Conservation (phyloP, 805 yeast species). For the Candida incommunis region DNA sequence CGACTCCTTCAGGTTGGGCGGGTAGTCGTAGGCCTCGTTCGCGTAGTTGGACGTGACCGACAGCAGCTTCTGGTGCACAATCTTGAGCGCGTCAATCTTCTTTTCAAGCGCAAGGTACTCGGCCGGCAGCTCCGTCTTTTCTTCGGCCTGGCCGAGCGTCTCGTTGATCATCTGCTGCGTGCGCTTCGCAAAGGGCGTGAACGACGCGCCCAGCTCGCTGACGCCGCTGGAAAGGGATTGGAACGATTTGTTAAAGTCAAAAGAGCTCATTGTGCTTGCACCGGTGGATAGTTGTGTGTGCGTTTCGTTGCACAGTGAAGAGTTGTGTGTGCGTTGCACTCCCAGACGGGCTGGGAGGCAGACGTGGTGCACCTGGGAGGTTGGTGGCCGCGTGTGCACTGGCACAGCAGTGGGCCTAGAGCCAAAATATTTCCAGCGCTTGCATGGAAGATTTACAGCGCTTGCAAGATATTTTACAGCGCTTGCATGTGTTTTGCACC, state of each 20-base stretch:
- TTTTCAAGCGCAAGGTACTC: constrained; percentile 66
- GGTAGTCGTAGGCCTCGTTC: constrained; percentile 72
- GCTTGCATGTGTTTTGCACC: too few species aligned
- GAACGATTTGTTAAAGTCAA: constrained; percentile 26
- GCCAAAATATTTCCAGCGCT: too few species aligned
- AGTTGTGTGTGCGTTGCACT: too few species aligned
- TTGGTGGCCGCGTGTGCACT: too few species aligned
- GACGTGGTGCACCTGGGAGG: too few species aligned
- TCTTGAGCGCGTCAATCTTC: constrained; percentile 58
- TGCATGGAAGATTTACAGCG: too few species aligned
- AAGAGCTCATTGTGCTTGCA: constrained; percentile 6
- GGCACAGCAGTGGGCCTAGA: too few species aligned
- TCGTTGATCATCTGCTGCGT: constrained; percentile 72
- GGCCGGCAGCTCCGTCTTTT: constrained; percentile 71
- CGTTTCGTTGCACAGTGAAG: too few species aligned
- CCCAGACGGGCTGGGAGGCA: too few species aligned
- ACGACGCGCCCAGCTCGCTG: constrained; percentile 24
- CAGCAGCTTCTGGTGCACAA: constrained; percentile 45
- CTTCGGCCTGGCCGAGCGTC: constrained; percentile 64
- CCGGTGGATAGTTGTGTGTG: too few species aligned
- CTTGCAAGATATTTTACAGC: too few species aligned
- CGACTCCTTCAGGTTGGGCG: constrained; percentile 62
- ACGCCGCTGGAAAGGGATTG: constrained; percentile 21
- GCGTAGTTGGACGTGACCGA: constrained; percentile 48
- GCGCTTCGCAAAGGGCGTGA: constrained; percentile 68